Percentiles rank a stretch among this genome's conserved stretches.
phyloP scores from a whole-genome alignment of 441 rosid species.

The Pelargonium cotyledonis region DNA sequence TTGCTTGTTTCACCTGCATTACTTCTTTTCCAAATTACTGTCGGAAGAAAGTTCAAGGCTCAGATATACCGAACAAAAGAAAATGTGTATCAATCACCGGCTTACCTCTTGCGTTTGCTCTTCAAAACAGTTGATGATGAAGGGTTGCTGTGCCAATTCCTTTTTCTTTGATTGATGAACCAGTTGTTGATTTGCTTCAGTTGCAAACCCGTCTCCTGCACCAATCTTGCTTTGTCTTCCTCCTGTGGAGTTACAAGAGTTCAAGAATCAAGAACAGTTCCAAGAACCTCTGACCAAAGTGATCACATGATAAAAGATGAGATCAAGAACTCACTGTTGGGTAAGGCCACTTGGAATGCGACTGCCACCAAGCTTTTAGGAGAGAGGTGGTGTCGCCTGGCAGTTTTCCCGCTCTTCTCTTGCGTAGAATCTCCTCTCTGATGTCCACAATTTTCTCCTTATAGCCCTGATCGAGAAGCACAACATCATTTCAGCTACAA shows the following conservation, averaged over 20 bases:
- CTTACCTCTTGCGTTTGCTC: constrained; percentile 41
- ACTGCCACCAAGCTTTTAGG: constrained; percentile 93
- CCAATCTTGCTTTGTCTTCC: constrained; percentile 37
- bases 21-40: constrained; percentile 22
- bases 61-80: not conserved
- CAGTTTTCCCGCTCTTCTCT: constrained; percentile 96
- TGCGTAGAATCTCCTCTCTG: constrained; percentile 93
- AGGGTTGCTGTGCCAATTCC: constrained; percentile 37
- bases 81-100: not conserved
- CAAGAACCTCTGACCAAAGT: too few relatives aligned
- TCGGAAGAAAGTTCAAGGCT: constrained; percentile 7
- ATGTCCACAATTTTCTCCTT: constrained; percentile 91
- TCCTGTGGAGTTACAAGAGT: constrained; percentile 18
- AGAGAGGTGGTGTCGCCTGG: constrained; percentile 97
- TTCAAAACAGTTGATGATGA: constrained; percentile 28
- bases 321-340: constrained; percentile 59
- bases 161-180: constrained; percentile 43
- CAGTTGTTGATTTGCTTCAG: constrained; percentile 40
- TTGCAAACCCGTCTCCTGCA: constrained; percentile 38
- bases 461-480: constrained; percentile 52
- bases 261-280: too few relatives aligned
- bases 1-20: constrained; percentile 35
- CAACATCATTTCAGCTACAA: not conserved
- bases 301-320: too few relatives aligned
- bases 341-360: constrained; percentile 97